Base-by-base conservation (phyloP, 176 grass and related monocot genomes). In the Sorghum bicolor region DNA sequence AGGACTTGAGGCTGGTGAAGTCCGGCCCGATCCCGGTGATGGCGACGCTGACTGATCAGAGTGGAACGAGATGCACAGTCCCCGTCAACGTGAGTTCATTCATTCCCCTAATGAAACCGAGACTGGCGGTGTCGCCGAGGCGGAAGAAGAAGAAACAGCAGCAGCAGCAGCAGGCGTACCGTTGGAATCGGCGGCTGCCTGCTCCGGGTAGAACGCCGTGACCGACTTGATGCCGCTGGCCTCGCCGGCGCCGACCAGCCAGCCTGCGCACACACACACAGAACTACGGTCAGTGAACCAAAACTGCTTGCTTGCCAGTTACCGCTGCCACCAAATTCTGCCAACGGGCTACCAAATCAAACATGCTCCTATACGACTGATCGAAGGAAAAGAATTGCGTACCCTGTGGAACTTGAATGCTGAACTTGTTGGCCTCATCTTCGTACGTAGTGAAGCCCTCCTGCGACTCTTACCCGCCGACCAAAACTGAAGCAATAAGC, bases 1-100 rank as follows among this genome's bases (percentile, higher is more conserved):
- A 98, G 37, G 96, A 98, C 58, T 90, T 90, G 50, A 95, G 82
- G 83, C 89, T 98, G 76, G 96, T 98, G 88, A 95, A 98, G 87
- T 98, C 96, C n/a, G 93, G 96, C 80, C 91, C 91, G 69, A 98
- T 77, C 34, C 92, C 91, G 53, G 96, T 95, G 72, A 95, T 98
- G 41, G 84, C 93, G 14, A 98, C 91, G 76, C 96, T 98, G 63
- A 95, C 96, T 98, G 87, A 79, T 22, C 77, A 55, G 50, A 55
- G 19, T 22, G 19, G 6, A 22, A 9, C 19, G n/a, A 55, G 52
- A 55, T 9, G 52, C 48, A 53, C 17, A 0, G 19, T 5, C 48
- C 48, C 48, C 48, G 48, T 53, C 48, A 20, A 0, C 48, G 6
- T 20, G 48, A 53, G 48, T 20, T 52, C 15, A 17, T 48, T 48